phyloP scores from a whole-genome alignment of 768 basidiomycete species.

The Trametopsis cervina region DNA sequence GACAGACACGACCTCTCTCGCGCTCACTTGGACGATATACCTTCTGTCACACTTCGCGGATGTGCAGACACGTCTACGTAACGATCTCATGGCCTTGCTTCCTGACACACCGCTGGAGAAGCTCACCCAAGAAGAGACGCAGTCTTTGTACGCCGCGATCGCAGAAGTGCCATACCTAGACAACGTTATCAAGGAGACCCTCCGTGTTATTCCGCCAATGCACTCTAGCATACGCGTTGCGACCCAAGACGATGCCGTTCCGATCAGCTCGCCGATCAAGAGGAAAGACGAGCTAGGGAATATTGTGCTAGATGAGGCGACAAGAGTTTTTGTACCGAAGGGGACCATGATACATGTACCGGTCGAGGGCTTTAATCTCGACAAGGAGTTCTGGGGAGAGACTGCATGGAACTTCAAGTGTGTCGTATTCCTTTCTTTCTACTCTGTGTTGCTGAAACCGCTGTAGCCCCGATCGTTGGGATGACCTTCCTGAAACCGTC shows the following conservation, averaged over 20 bases:
- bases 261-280: conserved; percentile 58
- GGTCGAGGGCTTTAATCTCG: conserved; percentile 73
- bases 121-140: conserved; percentile 60
- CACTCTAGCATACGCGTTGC: conserved; percentile 79
- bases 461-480: conserved; percentile 69
- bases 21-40: conserved; percentile 79
- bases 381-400: conserved; percentile 72
- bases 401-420: conserved; percentile 81
- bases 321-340: conserved; percentile 47
- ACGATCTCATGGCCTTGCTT: conserved; percentile 50
- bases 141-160: conserved; percentile 48
- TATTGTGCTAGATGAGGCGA: conserved; percentile 28
- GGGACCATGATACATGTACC: conserved; percentile 75
- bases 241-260: conserved; percentile 70
- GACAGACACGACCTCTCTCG: conserved; percentile 79
- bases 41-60: conserved; percentile 62
- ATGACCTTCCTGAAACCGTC: conserved; percentile 64
- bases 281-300: conserved; percentile 36
- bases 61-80: conserved; percentile 63
- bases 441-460: neutral
- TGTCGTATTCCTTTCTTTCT: conserved; percentile 6
- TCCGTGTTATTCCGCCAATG: conserved; percentile 76
- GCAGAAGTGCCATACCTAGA: conserved; percentile 64
- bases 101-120: conserved; percentile 29
- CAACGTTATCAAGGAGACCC: conserved; percentile 66